Conservation (phyloP, 2,329 filamentous ascomycete genomes). For the Colletotrichum chrysophilum region DNA sequence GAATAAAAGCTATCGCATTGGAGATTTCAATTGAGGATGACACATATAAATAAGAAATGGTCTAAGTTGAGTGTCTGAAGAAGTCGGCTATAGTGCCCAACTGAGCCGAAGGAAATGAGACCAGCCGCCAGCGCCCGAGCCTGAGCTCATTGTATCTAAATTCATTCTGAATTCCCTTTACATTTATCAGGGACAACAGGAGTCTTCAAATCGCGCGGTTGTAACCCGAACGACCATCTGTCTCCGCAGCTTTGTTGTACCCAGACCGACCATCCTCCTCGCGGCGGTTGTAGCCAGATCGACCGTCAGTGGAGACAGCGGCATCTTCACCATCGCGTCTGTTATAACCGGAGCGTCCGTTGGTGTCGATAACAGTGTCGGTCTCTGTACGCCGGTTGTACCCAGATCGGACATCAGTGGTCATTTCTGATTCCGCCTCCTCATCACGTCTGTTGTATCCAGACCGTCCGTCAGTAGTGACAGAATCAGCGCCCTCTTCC, state of each 20-base stretch:
- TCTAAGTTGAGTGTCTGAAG: neutral
- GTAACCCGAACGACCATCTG: neutral
- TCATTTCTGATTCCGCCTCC: neutral
- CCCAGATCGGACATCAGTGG: neutral
- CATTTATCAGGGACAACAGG: fast-evolving
- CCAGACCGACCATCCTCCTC: neutral
- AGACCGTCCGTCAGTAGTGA: neutral
- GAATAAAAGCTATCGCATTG: neutral
- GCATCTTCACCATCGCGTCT: neutral
- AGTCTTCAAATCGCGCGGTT: neutral
- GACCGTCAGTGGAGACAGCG: neutral
- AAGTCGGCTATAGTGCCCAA: neutral
- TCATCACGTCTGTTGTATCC: neutral
- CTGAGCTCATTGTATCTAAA: neutral
- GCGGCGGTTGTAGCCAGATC: neutral
- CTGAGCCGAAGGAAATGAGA: neutral
- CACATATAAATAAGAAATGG: neutral
- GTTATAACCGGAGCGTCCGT: neutral
- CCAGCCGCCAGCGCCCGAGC: neutral
- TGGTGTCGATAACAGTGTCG: neutral
- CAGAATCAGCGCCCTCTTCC: neutral
- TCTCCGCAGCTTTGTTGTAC: neutral
- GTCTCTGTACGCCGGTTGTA: neutral
- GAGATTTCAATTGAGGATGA: neutral
- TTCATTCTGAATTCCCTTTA: neutral